Conservation (phyloP, 2,329 filamentous ascomycete genomes). For the Phialemonium atrogriseum region DNA sequence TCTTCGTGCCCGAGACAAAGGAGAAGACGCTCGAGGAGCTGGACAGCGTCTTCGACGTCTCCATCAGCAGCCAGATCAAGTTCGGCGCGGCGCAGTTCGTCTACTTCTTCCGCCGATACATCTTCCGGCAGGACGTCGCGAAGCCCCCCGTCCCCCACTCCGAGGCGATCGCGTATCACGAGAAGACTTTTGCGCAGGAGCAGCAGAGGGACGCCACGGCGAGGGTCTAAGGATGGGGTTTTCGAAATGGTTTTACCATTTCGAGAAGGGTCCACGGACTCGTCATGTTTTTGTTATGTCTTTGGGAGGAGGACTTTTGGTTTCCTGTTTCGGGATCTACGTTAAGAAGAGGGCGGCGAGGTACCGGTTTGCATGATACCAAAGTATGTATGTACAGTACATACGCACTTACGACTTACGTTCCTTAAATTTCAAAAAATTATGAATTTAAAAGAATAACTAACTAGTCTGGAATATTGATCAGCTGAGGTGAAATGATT, state of each 20-base stretch:
- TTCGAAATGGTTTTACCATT: not conserved
- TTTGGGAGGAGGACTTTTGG: too few species aligned
- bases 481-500: too few species aligned
- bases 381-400: too few species aligned
- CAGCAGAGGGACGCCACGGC: slow-evolving; percentile 3
- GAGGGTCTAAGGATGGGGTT: slow-evolving; percentile 6
- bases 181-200: slow-evolving; percentile 6
- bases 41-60: slow-evolving; percentile 25
- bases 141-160: slow-evolving; percentile 2
- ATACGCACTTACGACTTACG: too few species aligned
- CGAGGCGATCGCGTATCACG: slow-evolving; percentile 5
- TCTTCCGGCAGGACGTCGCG: slow-evolving; percentile 4
- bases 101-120: slow-evolving; percentile 12
- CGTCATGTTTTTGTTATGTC: too few species aligned
- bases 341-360: too few species aligned
- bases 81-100: slow-evolving; percentile 12
- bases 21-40: slow-evolving; percentile 29
- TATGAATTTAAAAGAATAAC: too few species aligned
- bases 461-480: too few species aligned
- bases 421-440: too few species aligned
- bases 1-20: slow-evolving; percentile 31
- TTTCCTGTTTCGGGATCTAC: too few species aligned
- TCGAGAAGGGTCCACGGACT: not conserved
- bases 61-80: slow-evolving; percentile 11
- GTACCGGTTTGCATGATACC: too few species aligned